Percentiles rank a stretch among this genome's conserved stretches.
phyloP scores from a whole-genome alignment of 2,329 filamentous ascomycete species.

The Aspergillus brasiliensis region DNA sequence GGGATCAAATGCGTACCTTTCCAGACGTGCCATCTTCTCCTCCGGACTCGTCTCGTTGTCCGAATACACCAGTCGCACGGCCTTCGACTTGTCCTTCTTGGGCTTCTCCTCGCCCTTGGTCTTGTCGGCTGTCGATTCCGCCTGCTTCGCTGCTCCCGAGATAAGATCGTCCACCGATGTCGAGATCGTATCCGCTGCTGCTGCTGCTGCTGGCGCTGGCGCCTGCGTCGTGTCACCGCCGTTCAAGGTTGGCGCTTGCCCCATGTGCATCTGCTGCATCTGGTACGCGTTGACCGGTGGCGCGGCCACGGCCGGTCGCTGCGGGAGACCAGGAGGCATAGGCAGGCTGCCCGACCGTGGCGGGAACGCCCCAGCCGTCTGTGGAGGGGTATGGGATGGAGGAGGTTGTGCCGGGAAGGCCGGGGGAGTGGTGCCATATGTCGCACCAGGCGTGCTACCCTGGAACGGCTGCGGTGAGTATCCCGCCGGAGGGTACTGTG shows the following conservation, averaged over 20 bases:
- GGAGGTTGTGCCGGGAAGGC: constrained; percentile 46
- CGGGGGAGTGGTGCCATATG: constrained; percentile 46
- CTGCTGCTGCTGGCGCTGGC: no score
- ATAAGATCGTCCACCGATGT: constrained; percentile 57
- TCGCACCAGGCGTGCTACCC: constrained; percentile 32
- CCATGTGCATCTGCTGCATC: constrained; percentile 62
- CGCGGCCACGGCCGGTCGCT: constrained; percentile 60
- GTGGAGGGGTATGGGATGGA: constrained; percentile 48
- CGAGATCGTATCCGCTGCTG: constrained; percentile 36
- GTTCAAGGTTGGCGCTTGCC: constrained; percentile 32
- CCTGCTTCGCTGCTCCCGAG: constrained; percentile 50
- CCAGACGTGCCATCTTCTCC: constrained; percentile 80
- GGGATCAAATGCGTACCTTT: constrained; percentile 71
- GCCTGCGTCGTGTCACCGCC: constrained; percentile 31
- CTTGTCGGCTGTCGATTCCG: constrained; percentile 38
- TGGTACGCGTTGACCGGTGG: constrained; percentile 56
- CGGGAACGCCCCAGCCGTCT: constrained; percentile 38
- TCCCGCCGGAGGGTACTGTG: constrained; percentile 35
- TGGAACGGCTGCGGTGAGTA: constrained; percentile 37
- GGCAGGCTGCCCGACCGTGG: constrained; percentile 58
- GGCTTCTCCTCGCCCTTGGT: constrained; percentile 54
- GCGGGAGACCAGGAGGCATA: constrained; percentile 60
- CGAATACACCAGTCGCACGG: constrained; percentile 73
- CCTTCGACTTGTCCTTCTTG: constrained; percentile 69
- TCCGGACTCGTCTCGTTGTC: constrained; percentile 81